phyloP scores from a whole-genome alignment of 345 rosid species.

The Psidium guajava region DNA sequence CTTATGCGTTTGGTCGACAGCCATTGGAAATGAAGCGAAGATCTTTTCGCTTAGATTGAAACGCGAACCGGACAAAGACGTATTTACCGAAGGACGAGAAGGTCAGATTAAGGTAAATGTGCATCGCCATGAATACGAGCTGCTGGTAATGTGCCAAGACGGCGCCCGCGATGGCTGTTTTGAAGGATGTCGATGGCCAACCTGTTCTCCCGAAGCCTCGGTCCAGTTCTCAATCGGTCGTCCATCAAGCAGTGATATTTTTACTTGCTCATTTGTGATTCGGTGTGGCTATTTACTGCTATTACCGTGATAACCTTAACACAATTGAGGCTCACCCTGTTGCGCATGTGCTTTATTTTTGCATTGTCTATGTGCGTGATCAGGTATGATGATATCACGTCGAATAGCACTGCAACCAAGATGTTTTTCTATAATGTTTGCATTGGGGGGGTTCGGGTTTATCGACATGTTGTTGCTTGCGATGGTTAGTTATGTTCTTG shows the following conservation, averaged over 20 bases:
- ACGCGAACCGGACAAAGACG: no score
- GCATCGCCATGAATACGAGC: no score
- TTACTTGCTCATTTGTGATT: conserved; percentile 17
- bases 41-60: no score
- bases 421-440: conserved; percentile 25
- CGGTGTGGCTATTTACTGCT: conserved; percentile 22
- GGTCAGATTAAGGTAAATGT: no score
- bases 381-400: conserved; percentile 58
- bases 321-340: conserved; percentile 29
- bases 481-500: conserved; percentile 29
- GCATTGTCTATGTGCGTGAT: conserved; percentile 50
- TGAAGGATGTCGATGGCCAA: conserved; percentile 6
- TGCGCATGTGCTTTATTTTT: conserved; percentile 46
- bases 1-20: no score
- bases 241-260: conserved; percentile 17
- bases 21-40: no score
- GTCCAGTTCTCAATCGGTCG: conserved; percentile 12
- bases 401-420: conserved; percentile 23
- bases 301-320: conserved; percentile 18
- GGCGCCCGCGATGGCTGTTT: conserved; percentile 55
- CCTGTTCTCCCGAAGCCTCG: conserved; percentile 13
- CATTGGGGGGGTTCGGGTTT: conserved; percentile 32
- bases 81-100: no score
- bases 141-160: no score
- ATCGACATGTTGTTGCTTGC: conserved; percentile 34